Evolutionary conservation across 1,284 basidiomycete genomes (phyloP), one percentile per base, ranked within the genome.

Genomic region (Flammula alnicola): DNA sequence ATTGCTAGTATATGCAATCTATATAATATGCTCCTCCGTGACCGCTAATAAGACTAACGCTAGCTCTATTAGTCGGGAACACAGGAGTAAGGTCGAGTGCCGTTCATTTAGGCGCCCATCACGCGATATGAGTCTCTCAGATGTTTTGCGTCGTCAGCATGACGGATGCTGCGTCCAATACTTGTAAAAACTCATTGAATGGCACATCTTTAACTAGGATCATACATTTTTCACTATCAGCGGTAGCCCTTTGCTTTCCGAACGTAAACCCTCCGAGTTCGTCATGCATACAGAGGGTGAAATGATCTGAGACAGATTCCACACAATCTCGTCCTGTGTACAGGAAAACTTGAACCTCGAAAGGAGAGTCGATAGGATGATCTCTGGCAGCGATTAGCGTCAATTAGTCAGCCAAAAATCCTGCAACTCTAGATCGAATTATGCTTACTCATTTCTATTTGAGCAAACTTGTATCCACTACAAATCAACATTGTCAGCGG

Each of bases 301-400:
- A 20, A 74, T 74, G 5, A 74, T 75, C 48, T 74, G 72, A 4
- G 71, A 72, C 23, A 74, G 54, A 52, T 74, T 75, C 74, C 73
- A 76, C 10, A 73, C 68, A 32, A 76, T 67, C 11, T 66, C 63
- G 0, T 63, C 46, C 9, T 42, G 23, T 20, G 35, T 40, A n/a
- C 70, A 68, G 5, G 60, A 54, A 39, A 76, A 72, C 33, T 54
- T 57, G 42, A 73, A 72, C 30, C 55, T 64, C 2, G 58, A 55
- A 17, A 75, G 54, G 7, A 75, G 54, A 0, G 63, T 66, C 0
- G 65, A 61, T n/a, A 75, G 62, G 6, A 73, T 53, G 16, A 75
- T 70, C 58, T 74, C 72, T 74, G 30, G 12, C 12, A 32, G 16
- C 16, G 5, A 32, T 9, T 16, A 16, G 30, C 12, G 30, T 32